phyloP scores from a whole-genome alignment of 306 rosid genomes.

The Malus fusca region DNA sequence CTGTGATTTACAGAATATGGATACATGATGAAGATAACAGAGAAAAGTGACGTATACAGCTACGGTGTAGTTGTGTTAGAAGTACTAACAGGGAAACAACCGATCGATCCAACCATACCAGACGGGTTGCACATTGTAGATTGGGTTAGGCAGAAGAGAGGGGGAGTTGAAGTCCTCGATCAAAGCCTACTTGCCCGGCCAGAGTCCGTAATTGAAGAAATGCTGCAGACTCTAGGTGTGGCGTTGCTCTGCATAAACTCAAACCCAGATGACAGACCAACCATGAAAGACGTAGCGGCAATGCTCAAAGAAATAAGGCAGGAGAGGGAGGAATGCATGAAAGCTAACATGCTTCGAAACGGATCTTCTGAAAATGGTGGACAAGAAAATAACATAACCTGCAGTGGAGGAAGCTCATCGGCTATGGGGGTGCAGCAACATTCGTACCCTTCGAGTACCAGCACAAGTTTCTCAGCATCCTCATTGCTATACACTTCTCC shows the following conservation, averaged over 20 bases:
- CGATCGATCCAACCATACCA: constrained; percentile 85
- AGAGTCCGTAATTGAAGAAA: constrained; percentile 54
- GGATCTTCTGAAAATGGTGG: constrained; percentile 30
- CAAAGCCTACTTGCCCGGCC: constrained; percentile 45
- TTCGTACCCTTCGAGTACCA: constrained; percentile 26
- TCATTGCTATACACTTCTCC: constrained; percentile 31
- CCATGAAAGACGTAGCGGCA: constrained; percentile 82
- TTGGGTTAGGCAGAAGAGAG: constrained; percentile 65
- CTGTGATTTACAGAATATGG: constrained; percentile 58
- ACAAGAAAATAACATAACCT: constrained; percentile 17
- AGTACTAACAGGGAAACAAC: constrained; percentile 78
- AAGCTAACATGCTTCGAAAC: constrained; percentile 39
- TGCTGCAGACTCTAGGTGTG: constrained; percentile 75
- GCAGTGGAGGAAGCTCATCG: constrained; percentile 18
- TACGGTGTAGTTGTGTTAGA: constrained; percentile 73
- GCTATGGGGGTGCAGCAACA: constrained; percentile 1
- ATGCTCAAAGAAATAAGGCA: constrained; percentile 71
- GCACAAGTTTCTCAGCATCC: constrained; percentile 30
- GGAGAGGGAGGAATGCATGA: constrained; percentile 45
- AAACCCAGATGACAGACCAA: constrained; percentile 61
- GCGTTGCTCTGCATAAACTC: constrained; percentile 75
- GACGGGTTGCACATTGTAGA: constrained; percentile 85
- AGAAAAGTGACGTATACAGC: constrained; percentile 89
- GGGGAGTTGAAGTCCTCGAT: constrained; percentile 46
- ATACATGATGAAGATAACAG: constrained; percentile 84